These are phyloP conservation scores for Notholithocarpus densiflorus DNA, from an alignment of 306 rosid genomes.

Conservation along the genomic window DNA sequence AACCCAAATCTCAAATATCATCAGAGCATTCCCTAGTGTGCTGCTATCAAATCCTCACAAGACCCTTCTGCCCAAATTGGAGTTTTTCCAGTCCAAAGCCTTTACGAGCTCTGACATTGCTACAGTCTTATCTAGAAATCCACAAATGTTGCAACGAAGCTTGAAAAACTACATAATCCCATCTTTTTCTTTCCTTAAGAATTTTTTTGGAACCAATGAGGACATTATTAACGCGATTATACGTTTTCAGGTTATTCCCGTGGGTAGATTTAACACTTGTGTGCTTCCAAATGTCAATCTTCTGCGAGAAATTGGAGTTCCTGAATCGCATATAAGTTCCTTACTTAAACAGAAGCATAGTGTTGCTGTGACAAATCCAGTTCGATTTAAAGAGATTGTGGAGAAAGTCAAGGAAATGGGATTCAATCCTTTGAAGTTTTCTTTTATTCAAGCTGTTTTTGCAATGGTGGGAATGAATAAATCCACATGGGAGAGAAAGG, in stretches of 20 bases:
- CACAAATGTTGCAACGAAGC: neutral
- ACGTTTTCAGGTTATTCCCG: too few relatives aligned
- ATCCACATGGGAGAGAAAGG: conserved; percentile 35
- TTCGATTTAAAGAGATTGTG: neutral
- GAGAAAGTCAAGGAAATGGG: conserved; percentile 37
- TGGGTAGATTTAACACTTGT: neutral
- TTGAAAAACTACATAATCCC: conserved; percentile 10
- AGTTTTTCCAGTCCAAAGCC: conserved; percentile 16
- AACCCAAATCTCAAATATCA: neutral
- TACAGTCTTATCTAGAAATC: neutral
- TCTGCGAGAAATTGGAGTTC: conserved; percentile 11
- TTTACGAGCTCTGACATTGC: neutral
- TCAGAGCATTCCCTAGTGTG: neutral
- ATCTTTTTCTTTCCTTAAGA: neutral
- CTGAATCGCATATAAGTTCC: neutral
- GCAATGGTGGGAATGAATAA: conserved; percentile 18
- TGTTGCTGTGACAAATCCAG: too few relatives aligned
- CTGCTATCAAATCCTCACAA: neutral
- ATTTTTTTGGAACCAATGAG: neutral
- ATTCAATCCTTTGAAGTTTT: conserved; percentile 14
- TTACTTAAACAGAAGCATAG: neutral
- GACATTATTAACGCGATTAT: neutral
- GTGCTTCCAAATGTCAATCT: conserved; percentile 1
- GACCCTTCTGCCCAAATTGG: conserved; percentile 7
- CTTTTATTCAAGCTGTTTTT: conserved; percentile 22